Evolutionary conservation across 768 basidiomycete genomes (phyloP).

Genomic region (Kondoa subrosea): DNA sequence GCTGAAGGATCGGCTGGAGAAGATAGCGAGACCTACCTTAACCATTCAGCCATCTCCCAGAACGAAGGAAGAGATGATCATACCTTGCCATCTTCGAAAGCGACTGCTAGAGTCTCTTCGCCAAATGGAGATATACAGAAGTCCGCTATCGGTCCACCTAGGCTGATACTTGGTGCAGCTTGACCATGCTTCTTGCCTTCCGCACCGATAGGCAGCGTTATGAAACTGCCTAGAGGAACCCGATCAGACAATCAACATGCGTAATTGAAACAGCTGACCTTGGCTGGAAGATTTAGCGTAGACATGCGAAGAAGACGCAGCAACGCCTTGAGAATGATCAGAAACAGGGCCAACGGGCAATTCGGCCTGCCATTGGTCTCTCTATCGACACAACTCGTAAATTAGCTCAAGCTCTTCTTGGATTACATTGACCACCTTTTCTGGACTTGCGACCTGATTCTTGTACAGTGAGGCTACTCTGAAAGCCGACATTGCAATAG

Average conservation of each 20-base stretch:
- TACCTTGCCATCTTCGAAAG: conserved; percentile 5
- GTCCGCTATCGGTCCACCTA: conserved; percentile 5
- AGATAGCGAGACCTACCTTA: neutral
- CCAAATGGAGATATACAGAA: conserved; percentile 17
- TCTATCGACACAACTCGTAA: too few species aligned
- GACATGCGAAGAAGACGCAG: conserved; percentile 10
- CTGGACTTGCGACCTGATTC: conserved; percentile 14
- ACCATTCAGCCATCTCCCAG: too few species aligned
- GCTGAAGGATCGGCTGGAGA: conserved; percentile 14
- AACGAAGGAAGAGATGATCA: neutral
- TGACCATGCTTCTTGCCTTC: conserved; percentile 17
- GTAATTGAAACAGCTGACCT: too few species aligned
- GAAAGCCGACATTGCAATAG: conserved; percentile 17
- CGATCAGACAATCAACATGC: neutral
- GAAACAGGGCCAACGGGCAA: conserved; percentile 11
- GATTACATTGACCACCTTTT: too few species aligned
- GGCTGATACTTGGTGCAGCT: neutral
- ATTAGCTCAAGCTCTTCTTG: too few species aligned
- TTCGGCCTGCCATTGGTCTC: conserved; percentile 22
- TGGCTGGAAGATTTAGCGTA: conserved; percentile 9
- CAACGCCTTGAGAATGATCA: conserved; percentile 13
- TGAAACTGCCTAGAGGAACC: conserved; percentile 15
- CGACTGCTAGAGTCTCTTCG: conserved; percentile 12
- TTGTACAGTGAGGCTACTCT: conserved; percentile 24
- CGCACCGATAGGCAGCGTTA: conserved; percentile 9